Evolutionary conservation across 768 basidiomycete species (phyloP).

Genomic region (Rhizopogon rudus): DNA sequence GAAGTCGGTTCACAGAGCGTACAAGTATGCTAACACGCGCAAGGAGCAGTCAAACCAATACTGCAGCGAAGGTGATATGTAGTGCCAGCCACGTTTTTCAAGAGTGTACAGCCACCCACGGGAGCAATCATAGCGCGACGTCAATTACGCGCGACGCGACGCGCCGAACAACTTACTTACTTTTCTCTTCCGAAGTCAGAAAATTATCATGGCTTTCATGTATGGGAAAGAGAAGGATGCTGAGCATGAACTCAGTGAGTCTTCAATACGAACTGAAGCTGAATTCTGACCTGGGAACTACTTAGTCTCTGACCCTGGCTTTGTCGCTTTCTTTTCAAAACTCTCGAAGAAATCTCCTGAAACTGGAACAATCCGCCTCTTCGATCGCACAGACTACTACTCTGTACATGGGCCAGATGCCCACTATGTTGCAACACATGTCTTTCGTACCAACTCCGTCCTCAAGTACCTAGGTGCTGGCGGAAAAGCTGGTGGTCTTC

Average conservation of each 20-base stretch:
- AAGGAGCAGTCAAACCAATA: too few species aligned
- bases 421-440: conserved; percentile 75
- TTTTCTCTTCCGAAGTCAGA: neutral
- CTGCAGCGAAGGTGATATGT: too few species aligned
- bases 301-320: conserved; percentile 63
- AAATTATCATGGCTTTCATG: conserved; percentile 46
- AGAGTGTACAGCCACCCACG: neutral
- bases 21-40: too few species aligned
- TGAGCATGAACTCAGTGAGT: conserved; percentile 26
- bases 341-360: conserved; percentile 66
- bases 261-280: neutral
- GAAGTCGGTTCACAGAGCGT: too few species aligned
- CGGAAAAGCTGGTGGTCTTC: conserved; percentile 54
- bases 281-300: conserved; percentile 37
- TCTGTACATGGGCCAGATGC: conserved; percentile 89
- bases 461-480: conserved; percentile 83
- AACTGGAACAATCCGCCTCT: conserved; percentile 82
- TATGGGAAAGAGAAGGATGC: conserved; percentile 61
- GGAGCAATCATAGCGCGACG: neutral
- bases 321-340: conserved; percentile 63
- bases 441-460: conserved; percentile 86
- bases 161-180: neutral
- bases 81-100: too few species aligned
- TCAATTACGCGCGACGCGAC: neutral
- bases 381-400: conserved; percentile 81